Evolutionary conservation across 345 rosid genomes (phyloP).

Genomic region (Eucalyptus regnans): DNA sequence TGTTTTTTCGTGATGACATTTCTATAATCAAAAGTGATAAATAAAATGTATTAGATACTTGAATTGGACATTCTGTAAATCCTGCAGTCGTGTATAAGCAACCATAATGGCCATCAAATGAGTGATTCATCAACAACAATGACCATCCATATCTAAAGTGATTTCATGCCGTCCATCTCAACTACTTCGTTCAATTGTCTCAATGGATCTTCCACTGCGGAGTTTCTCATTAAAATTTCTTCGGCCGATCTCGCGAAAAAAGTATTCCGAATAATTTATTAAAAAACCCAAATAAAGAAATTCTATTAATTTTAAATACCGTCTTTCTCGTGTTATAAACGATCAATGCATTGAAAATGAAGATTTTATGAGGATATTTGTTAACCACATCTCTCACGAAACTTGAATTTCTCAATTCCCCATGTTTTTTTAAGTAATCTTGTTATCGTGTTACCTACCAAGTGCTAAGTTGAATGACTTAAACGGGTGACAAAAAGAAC

Average conservation of each 20-base stretch:
- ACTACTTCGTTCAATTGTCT: background rate
- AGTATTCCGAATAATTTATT: fast-evolving
- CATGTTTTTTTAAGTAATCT: background rate
- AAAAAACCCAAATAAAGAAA: background rate
- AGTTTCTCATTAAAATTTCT: background rate
- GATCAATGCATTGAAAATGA: background rate
- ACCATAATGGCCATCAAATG: background rate
- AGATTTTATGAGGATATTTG: background rate
- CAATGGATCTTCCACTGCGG: fast-evolving
- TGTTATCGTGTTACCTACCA: background rate
- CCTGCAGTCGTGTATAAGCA: fast-evolving
- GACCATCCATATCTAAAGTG: background rate
- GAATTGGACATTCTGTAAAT: background rate
- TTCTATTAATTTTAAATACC: background rate
- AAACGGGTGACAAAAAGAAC: background rate
- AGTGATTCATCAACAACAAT: background rate
- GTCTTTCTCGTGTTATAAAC: fast-evolving
- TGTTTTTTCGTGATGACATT: background rate
- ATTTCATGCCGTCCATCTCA: background rate
- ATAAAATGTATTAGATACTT: background rate
- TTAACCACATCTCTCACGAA: background rate
- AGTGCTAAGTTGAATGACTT: background rate
- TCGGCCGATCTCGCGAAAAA: fast-evolving
- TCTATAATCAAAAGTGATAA: background rate
- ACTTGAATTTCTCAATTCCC: background rate